Evolutionary conservation across 345 rosid genomes (phyloP), one percentile per base, ranked within the genome.

Genomic region (Pugionium dolabratum): DNA sequence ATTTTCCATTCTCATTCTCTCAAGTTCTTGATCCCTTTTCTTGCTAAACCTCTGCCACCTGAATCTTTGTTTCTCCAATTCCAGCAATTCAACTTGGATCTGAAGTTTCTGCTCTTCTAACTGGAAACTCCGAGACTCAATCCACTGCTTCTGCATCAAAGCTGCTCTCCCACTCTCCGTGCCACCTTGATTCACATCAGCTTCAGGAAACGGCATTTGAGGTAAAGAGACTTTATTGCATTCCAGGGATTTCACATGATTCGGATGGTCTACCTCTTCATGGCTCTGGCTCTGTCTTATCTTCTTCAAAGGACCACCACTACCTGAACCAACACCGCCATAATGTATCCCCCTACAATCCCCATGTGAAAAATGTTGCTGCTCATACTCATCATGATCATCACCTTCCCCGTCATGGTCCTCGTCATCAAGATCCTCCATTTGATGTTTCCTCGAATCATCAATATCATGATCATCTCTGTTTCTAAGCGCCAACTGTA

Each of bases 21-120:
- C 94, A 11, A 90, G 75, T 73, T 90, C 97, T 7, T 75, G 75
- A 59, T 93, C 96, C 58, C 88, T 86, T 76, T 81, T 88, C 83
- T 73, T 78, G 69, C 97, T 85, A 68, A 86, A 81, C 73, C 85
- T 86, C 82, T 84, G 71, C 98, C 98, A 93, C 70, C 86, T 85
- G 73, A 87, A 85, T 48, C 80, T 72, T 49, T 90, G 91, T 63
- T 85, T 90, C 82, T 90, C 97, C 80, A 93, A 62, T 72, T 93
- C 96, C 78, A 93, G 51, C 84, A 82, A 69, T 54, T 88, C 94
- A 49, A 70, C 75, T 70, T 90, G 85, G 66, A 93, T 83, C 74
- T 86, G 88, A 48, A 90, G 67, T 75, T 83, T 90, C 78, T 83
- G 91, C 73, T 93, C 96, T 74, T 93, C 94, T 51, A 86, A 66